Base-by-base conservation (phyloP, 257 asterid species). In the Cynanchum wilfordii region DNA sequence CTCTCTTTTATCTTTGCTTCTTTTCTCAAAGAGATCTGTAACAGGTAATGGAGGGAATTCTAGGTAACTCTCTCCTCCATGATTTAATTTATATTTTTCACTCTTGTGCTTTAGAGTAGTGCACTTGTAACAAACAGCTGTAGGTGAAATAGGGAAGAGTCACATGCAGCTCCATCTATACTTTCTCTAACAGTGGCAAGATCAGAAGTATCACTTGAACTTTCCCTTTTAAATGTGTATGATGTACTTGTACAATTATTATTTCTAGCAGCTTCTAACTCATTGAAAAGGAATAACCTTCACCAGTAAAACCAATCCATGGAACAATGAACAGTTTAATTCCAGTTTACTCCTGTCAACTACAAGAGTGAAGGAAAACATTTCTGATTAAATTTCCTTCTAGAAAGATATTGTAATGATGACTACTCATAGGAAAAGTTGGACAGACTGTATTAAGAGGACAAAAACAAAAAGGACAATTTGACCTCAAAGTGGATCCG, bases 1-100 rank as follows among this genome's bases (percentile, higher is more conserved):
- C 66, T 75, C 87, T 83, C 83, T 86, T 76, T 79, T 78, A 47
- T 82, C 85, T 59, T 85, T 78, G 38, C 70, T 77, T 75, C 82
- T 78, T 56, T 85, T 88, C 81, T 87, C 89, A 80, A 94, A 91
- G 80, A 94, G 85, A 87, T 91, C 82, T 50, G 90, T 83, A 63
- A 89, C 90, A 57, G 97, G 97, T 78, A 94, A 84, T 54, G 95
- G 83, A 76, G 99, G 96, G 76, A 89, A 94, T 81, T 91, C 97
- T 82, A 88, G 88, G 82, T 76, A 84, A 84, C 78, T 84, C 66
- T 78, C 93, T 77, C 81, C 72, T 60, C 11, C 83, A 81, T 57
- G 81, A 55, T 79, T 79, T 66, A 87, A 80, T 80, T 75, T 88
- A 11, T 64, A 70, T 66, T 87, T 76, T 78, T 83, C 93, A 78